Evolutionary conservation across 2,329 filamentous ascomycete genomes (phyloP).

Genomic region (Botryotinia narcissicola): DNA sequence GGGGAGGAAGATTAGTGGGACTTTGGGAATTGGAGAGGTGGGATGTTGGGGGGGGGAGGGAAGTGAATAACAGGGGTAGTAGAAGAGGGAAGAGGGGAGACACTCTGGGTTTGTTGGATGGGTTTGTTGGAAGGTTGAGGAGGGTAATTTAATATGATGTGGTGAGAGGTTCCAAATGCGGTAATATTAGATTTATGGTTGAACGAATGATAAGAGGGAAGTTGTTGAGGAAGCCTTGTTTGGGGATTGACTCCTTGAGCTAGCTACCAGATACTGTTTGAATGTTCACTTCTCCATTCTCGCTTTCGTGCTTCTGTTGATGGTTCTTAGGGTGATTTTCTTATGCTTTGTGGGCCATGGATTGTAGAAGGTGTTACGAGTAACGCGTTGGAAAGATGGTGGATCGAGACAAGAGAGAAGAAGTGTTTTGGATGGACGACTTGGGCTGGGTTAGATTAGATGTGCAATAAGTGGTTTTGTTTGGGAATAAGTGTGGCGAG

Average conservation of each 20-base stretch:
- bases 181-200: not conserved
- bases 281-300: not conserved
- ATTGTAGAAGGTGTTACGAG: not conserved
- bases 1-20: not conserved
- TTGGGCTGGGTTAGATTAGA: not conserved
- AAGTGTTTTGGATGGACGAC: not conserved
- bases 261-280: not conserved
- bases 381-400: too few species aligned
- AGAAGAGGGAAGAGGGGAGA: not conserved
- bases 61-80: too few species aligned
- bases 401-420: not conserved
- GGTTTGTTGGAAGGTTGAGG: not conserved
- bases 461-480: not conserved
- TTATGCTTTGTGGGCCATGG: too few species aligned
- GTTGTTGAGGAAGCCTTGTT: not conserved
- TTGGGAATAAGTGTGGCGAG: not conserved
- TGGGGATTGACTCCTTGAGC: not conserved
- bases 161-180: not conserved
- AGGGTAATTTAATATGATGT: not conserved
- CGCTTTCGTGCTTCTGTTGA: not conserved
- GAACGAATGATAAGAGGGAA: not conserved
- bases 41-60: not conserved
- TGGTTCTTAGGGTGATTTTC: not conserved
- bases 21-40: not conserved
- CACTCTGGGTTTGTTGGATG: not conserved